A percentile compares a stretch with the other conserved stretches of the same genome.
These are phyloP conservation scores for Phenoliferia sp. DNA, from an alignment of 1,284 basidiomycete species.

Conservation along the genomic window DNA sequence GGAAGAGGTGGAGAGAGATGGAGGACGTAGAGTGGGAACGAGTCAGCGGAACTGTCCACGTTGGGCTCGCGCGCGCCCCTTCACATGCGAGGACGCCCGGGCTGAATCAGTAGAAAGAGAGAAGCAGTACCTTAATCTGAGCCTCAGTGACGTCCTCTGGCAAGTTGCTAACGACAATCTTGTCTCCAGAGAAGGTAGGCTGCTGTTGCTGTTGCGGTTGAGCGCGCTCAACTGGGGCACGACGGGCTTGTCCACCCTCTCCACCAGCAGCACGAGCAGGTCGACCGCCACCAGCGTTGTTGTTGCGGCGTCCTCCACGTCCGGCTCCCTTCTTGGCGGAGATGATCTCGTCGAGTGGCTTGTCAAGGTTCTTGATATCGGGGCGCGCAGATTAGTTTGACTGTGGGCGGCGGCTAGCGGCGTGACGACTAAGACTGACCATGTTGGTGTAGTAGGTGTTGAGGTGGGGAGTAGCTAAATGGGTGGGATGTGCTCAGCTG, in stretches of 20 bases:
- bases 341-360: conserved; percentile 78
- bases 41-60: background rate
- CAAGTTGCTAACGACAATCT: conserved; percentile 95
- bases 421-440: too few species aligned
- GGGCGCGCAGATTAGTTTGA: too few species aligned
- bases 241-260: background rate
- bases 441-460: too few species aligned
- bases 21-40: background rate
- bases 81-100: too few species aligned
- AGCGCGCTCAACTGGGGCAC: conserved; percentile 2
- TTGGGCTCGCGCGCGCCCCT: background rate
- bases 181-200: conserved; percentile 50
- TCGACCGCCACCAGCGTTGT: conserved; percentile 27
- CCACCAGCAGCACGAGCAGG: conserved; percentile 22
- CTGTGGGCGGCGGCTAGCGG: too few species aligned
- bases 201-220: conserved; percentile 56
- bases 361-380: conserved; percentile 64
- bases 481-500: too few species aligned
- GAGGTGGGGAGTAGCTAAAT: too few species aligned
- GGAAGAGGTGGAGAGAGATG: background rate
- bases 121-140: conserved; percentile 70
- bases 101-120: background rate
- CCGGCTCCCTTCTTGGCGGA: conserved; percentile 30
- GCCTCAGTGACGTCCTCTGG: conserved; percentile 90
- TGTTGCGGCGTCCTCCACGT: conserved; percentile 14